These are phyloP conservation scores for Neofusicoccum laricinum DNA, from an alignment of 2,329 filamentous ascomycete genomes.

Conservation along the genomic window DNA sequence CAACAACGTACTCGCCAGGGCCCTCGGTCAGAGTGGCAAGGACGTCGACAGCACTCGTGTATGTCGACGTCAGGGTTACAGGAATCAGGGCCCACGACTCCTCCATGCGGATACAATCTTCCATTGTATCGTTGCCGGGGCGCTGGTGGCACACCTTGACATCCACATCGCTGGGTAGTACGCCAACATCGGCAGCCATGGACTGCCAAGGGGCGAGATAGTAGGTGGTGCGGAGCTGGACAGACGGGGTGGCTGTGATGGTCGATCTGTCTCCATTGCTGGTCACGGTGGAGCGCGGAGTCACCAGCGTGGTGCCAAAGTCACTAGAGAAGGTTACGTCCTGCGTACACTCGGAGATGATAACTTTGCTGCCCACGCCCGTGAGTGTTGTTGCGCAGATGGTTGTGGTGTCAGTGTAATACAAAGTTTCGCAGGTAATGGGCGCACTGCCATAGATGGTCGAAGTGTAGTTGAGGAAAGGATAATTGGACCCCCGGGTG, in stretches of 20 bases:
- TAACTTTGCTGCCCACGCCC: conserved; percentile 39
- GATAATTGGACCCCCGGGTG: conserved; percentile 24
- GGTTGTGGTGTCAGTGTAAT: conserved; percentile 39
- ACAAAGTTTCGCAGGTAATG: conserved; percentile 39
- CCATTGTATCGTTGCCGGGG: conserved; percentile 32
- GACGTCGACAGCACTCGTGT: conserved; percentile 36
- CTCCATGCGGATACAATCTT: conserved; percentile 40
- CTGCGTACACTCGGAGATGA: conserved; percentile 42
- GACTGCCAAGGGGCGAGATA: conserved; percentile 45
- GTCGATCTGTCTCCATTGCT: not conserved
- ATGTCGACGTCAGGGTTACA: conserved; percentile 37
- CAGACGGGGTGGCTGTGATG: conserved; percentile 38
- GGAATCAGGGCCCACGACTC: conserved; percentile 42
- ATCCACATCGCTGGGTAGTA: conserved; percentile 38
- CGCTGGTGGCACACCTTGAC: conserved; percentile 40
- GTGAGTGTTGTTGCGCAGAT: conserved; percentile 45
- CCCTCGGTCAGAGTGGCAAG: conserved; percentile 36
- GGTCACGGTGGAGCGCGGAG: conserved; percentile 30
- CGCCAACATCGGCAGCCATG: conserved; percentile 33
- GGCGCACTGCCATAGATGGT: conserved; percentile 25
- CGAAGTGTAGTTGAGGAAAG: conserved; percentile 36
- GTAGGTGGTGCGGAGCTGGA: conserved; percentile 42
- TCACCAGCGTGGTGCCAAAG: conserved; percentile 41
- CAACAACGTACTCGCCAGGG: conserved; percentile 34
- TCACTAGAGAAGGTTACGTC: conserved; percentile 47